These are phyloP conservation scores for Daedalea quercina DNA, from an alignment of 768 basidiomycete genomes.

Conservation along the genomic window DNA sequence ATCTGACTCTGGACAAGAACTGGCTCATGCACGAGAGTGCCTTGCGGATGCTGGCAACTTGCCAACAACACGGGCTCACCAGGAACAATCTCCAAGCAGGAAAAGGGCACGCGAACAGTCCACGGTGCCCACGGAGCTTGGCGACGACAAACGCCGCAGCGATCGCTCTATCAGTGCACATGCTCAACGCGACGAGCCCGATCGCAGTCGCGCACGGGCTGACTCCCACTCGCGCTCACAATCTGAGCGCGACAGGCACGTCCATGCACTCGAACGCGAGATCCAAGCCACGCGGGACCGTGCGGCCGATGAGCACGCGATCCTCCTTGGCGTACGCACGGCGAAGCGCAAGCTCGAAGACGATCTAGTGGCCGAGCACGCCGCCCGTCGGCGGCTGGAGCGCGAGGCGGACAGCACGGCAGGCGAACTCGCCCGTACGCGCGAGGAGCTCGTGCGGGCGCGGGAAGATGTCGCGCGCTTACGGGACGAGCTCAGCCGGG, in stretches of 20 bases:
- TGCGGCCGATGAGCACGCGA: conserved; percentile 20
- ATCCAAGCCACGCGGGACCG: conserved; percentile 32
- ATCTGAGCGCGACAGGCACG: background rate
- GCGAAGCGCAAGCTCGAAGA: conserved; percentile 42
- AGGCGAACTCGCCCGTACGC: conserved; percentile 4
- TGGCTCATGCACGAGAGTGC: background rate
- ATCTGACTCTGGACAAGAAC: background rate
- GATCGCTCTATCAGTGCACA: background rate
- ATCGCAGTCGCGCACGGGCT: background rate
- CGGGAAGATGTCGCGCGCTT: background rate
- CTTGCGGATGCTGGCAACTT: background rate
- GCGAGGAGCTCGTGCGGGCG: conserved; percentile 9
- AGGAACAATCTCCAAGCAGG: background rate
- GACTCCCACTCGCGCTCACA: background rate
- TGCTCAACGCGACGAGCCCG: too few relatives aligned
- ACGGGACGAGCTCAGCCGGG: background rate
- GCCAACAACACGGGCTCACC: background rate
- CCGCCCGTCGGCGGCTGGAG: conserved; percentile 18
- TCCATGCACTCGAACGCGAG: conserved; percentile 27
- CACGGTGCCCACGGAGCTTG: background rate
- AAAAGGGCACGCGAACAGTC: background rate
- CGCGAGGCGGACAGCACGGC: conserved; percentile 9
- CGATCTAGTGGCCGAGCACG: conserved; percentile 17
- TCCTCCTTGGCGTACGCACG: conserved; percentile 27
- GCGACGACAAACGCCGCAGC: background rate